A percentile compares a stretch with the other conserved stretches of the same genome.
These are phyloP conservation scores for Pseudonectria buxi DNA, from an alignment of 2,329 filamentous ascomycete species.

Conservation along the genomic window DNA sequence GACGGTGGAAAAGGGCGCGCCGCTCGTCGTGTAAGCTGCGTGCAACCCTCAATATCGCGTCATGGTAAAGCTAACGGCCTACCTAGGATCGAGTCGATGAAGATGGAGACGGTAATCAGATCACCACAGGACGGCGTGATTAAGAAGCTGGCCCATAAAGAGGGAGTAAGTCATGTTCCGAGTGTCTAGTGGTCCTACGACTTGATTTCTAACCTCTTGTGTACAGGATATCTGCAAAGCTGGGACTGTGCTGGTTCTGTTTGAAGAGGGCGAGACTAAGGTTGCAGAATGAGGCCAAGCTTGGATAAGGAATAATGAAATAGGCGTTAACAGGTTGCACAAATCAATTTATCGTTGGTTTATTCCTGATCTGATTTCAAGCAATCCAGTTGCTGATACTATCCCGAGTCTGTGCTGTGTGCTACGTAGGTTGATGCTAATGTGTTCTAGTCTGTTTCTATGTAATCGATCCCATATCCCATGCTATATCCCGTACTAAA, in stretches of 20 bases:
- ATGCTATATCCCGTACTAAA: no score
- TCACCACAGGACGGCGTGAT: slow-evolving; percentile 67
- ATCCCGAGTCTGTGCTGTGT: no score
- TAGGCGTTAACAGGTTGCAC: slow-evolving; percentile 9
- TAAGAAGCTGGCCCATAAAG: slow-evolving; percentile 65
- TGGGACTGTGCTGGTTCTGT: slow-evolving; percentile 66
- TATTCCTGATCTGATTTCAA: not conserved
- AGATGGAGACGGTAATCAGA: slow-evolving; percentile 81
- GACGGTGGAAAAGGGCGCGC: slow-evolving; percentile 74
- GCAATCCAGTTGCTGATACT: no score
- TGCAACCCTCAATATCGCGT: no score
- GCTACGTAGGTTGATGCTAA: no score
- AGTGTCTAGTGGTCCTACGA: no score
- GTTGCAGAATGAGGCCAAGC: slow-evolving; percentile 17
- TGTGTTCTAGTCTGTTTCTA: no score
- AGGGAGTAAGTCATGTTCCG: slow-evolving; percentile 54
- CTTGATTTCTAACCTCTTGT: slow-evolving; percentile 5
- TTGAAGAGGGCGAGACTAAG: slow-evolving; percentile 46
- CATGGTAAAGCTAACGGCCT: slow-evolving; percentile 14
- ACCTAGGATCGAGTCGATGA: slow-evolving; percentile 72
- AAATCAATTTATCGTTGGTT: slow-evolving; percentile 1
- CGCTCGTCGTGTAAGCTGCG: slow-evolving; percentile 67
- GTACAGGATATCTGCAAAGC: slow-evolving; percentile 69
- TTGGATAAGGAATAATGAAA: slow-evolving; percentile 5
- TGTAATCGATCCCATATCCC: no score